Conservation (phyloP, 345 rosid genomes). For the Salix caprea region DNA sequence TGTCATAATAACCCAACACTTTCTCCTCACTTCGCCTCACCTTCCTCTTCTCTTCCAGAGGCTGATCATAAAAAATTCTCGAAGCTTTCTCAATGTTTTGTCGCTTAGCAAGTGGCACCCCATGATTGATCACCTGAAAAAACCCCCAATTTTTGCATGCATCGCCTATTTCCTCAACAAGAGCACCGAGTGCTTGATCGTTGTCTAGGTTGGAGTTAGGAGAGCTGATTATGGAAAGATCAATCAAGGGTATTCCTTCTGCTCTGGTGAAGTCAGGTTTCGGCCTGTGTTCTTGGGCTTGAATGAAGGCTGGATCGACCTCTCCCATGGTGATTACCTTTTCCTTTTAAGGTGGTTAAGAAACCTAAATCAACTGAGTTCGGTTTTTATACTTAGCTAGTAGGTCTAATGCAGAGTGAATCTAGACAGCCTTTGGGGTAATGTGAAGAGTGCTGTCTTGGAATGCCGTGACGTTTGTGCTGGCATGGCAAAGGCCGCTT, state of each 20-base stretch:
- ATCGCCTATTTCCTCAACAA: conserved; percentile 24
- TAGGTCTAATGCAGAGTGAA: background rate
- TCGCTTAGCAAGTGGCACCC: conserved; percentile 26
- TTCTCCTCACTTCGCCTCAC: conserved; percentile 25
- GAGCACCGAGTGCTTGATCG: conserved; percentile 1
- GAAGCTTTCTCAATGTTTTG: conserved; percentile 12
- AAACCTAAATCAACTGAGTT: background rate
- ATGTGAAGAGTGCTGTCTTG: too few relatives aligned
- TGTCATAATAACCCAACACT: conserved; percentile 33
- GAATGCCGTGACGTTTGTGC: background rate
- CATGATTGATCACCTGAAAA: conserved; percentile 46
- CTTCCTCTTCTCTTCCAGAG: conserved; percentile 35
- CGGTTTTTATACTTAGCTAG: background rate
- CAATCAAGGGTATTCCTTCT: conserved; percentile 34
- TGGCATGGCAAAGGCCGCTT: background rate
- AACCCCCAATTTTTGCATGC: conserved; percentile 44
- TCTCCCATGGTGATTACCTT: conserved; percentile 16
- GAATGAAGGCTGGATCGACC: conserved; percentile 29
- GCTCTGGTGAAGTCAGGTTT: conserved; percentile 9
- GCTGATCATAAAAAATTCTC: conserved; percentile 25
- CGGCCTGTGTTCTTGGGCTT: conserved; percentile 34
- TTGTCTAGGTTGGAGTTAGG: background rate
- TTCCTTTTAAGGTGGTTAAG: background rate
- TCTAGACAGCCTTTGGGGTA: background rate
- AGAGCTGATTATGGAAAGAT: conserved; percentile 19